Conservation (phyloP, 2,329 filamentous ascomycete species). For the Leptodontidium sp. region DNA sequence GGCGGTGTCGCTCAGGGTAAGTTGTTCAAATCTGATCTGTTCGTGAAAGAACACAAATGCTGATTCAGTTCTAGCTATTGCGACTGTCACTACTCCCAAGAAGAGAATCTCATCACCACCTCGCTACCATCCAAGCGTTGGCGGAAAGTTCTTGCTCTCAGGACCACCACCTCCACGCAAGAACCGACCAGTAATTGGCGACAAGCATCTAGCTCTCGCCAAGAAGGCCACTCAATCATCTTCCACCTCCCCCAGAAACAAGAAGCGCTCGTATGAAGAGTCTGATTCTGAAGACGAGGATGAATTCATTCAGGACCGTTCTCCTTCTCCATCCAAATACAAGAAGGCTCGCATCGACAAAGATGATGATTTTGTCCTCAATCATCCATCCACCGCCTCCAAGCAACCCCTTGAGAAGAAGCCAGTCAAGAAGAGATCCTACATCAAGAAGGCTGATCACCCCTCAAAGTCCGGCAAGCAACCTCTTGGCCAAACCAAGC, state of each 20-base stretch:
- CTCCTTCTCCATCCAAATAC: neutral
- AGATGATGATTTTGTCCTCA: neutral
- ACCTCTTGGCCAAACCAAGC: neutral
- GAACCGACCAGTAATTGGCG: no score
- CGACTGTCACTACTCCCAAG: neutral
- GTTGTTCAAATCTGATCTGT: no score
- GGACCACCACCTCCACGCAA: neutral
- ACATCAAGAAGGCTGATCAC: neutral
- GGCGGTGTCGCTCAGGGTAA: no score
- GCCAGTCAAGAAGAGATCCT: neutral
- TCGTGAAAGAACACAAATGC: neutral
- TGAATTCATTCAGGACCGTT: neutral
- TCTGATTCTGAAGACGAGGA: neutral
- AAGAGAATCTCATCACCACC: neutral
- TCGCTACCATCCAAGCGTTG: conserved; percentile 5
- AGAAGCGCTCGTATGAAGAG: neutral
- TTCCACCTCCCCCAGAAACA: neutral
- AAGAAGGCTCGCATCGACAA: conserved; percentile 2
- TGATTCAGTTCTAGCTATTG: neutral
- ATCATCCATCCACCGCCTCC: neutral
- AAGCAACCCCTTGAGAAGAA: neutral
- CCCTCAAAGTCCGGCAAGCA: neutral
- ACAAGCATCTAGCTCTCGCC: no score
- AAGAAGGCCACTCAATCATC: neutral
- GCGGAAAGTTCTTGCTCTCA: conserved; percentile 9